Evolutionary conservation across 208 protist genomes (phyloP).

Genomic region (Tritrichomonas musculus): DNA sequence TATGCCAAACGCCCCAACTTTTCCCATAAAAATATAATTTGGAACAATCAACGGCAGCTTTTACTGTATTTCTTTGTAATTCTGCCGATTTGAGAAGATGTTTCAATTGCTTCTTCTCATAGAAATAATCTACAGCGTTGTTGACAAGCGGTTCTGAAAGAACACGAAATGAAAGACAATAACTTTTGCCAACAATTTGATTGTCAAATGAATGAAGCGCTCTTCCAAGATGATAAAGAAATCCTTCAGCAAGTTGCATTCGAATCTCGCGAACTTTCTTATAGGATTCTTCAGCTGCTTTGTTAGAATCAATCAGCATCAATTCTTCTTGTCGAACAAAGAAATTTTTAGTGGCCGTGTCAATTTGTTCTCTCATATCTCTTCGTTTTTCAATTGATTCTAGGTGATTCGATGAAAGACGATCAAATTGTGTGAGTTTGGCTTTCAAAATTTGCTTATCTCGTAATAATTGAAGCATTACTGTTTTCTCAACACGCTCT

Average conservation of each 20-base stretch:
- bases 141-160: neutral
- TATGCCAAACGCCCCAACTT: neutral
- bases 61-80: neutral
- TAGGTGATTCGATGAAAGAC: neutral
- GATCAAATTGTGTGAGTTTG: neutral
- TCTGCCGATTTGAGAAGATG: neutral
- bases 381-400: neutral
- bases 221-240: neutral
- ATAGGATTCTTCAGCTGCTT: neutral
- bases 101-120: neutral
- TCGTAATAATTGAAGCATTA: neutral
- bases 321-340: slow-evolving; percentile 1
- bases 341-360: neutral
- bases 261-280: neutral
- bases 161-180: neutral
- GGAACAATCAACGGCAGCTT: neutral
- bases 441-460: neutral
- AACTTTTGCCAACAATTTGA: neutral
- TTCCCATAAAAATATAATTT: neutral
- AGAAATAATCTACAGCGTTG: neutral
- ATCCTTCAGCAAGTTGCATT: neutral
- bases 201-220: neutral
- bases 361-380: neutral
- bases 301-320: neutral
- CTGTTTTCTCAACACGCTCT: neutral